These are phyloP conservation scores for Akebia trifoliata DNA, from an alignment of 164 flowering plant genomes.

Conservation along the genomic window DNA sequence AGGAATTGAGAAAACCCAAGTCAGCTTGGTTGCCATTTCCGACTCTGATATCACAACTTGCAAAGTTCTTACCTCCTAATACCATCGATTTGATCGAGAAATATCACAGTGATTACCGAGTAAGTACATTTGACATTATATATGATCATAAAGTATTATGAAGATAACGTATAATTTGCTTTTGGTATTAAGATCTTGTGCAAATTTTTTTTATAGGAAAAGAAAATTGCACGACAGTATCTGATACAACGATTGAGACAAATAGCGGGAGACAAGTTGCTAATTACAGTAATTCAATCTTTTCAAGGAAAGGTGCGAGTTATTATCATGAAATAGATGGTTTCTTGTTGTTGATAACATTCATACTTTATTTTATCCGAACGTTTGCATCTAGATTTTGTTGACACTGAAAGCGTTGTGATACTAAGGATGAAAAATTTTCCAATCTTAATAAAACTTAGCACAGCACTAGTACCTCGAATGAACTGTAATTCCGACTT, in stretches of 20 bases:
- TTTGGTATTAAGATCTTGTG: not conserved
- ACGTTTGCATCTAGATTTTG: too few relatives aligned
- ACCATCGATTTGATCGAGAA: slow-evolving; percentile 18
- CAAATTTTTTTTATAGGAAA: slow-evolving; percentile 26
- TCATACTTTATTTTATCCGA: too few relatives aligned
- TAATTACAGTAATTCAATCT: slow-evolving; percentile 44
- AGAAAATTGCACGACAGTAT: slow-evolving; percentile 45
- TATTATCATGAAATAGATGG: too few relatives aligned
- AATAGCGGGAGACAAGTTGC: slow-evolving; percentile 63
- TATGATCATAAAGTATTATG: too few relatives aligned
- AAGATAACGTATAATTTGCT: not conserved
- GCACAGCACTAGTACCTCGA: too few relatives aligned
- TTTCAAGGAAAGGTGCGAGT: slow-evolving; percentile 20
- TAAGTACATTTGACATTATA: slow-evolving; percentile 9
- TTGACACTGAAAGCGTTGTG: too few relatives aligned
- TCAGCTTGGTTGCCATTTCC: slow-evolving; percentile 43
- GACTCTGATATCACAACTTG: slow-evolving; percentile 20
- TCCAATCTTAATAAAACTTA: too few relatives aligned
- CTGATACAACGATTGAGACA: slow-evolving; percentile 49
- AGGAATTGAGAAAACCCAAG: slow-evolving; percentile 17
- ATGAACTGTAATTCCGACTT: too few relatives aligned
- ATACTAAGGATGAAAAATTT: too few relatives aligned
- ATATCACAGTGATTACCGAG: slow-evolving; percentile 21
- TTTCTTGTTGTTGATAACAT: too few relatives aligned
- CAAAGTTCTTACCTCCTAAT: slow-evolving; percentile 21